Percentiles rank a stretch among this genome's conserved stretches.
These are phyloP conservation scores for Fusarium bactridioides DNA, from an alignment of 2,329 filamentous ascomycete genomes.

Conservation along the genomic window DNA sequence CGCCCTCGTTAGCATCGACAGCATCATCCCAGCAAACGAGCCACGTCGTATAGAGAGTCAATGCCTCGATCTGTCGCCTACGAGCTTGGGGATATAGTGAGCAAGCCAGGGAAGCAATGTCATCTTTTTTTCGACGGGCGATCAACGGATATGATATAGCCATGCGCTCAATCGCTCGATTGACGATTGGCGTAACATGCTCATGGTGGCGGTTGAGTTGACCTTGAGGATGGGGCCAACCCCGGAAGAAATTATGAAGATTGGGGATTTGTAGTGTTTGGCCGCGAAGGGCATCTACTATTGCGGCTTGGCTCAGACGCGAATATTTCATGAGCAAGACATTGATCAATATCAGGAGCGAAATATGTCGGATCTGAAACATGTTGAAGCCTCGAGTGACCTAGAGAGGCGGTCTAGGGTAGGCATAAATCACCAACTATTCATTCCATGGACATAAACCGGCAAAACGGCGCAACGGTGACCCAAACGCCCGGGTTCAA, in stretches of 20 bases:
- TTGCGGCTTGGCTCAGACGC: slow-evolving; percentile 26
- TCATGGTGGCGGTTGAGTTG: slow-evolving; percentile 36
- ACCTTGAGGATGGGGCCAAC: slow-evolving; percentile 35
- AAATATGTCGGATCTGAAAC: not conserved
- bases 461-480: not conserved
- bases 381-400: no score
- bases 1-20: slow-evolving; percentile 43
- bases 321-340: slow-evolving; percentile 27
- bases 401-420: slow-evolving; percentile 8
- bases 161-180: slow-evolving; percentile 41
- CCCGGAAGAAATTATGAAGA: slow-evolving; percentile 34
- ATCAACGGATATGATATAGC: slow-evolving; percentile 45
- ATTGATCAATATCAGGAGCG: not conserved
- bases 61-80: slow-evolving; percentile 23
- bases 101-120: slow-evolving; percentile 38
- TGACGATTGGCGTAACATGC: slow-evolving; percentile 28
- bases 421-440: not conserved
- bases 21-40: slow-evolving; percentile 47
- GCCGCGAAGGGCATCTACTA: slow-evolving; percentile 39
- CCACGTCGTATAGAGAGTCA: slow-evolving; percentile 43
- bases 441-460: not conserved
- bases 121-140: slow-evolving; percentile 44
- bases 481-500: not conserved
- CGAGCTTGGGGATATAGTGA: slow-evolving; percentile 38
- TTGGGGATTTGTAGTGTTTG: slow-evolving; percentile 41